Evolutionary conservation across 495 filamentous ascomycete genomes (phyloP).

Genomic region (Hypomontagnella submonticulosa): DNA sequence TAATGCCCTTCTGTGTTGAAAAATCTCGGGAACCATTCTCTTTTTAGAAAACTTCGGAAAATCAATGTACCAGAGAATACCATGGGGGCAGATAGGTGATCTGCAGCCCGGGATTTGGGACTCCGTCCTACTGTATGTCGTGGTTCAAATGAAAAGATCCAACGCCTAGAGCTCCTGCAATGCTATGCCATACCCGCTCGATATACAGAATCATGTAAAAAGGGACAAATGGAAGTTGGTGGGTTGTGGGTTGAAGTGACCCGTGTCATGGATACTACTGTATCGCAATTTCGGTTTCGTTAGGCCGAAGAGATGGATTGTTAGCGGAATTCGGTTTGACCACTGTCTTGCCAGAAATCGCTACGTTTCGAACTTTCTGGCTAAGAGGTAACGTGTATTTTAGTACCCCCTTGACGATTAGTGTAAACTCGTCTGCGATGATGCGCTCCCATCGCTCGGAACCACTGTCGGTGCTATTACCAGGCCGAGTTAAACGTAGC

Average conservation of each 20-base stretch:
- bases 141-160: conserved; percentile 37
- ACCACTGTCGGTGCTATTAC: conserved; percentile 89
- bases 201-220: conserved; percentile 49
- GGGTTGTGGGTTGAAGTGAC: conserved; percentile 40
- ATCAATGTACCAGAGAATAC: conserved; percentile 28
- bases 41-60: conserved; percentile 19
- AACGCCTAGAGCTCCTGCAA: conserved; percentile 49
- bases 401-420: conserved; percentile 88
- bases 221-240: conserved; percentile 44
- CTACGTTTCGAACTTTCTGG: conserved; percentile 67
- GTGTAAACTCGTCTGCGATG: conserved; percentile 87
- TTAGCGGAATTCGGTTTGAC: conserved; percentile 63
- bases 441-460: conserved; percentile 92
- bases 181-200: conserved; percentile 48
- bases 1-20: conserved; percentile 42
- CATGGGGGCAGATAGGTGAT: conserved; percentile 27
- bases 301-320: conserved; percentile 53
- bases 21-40: conserved; percentile 36
- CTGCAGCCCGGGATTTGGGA: conserved; percentile 8
- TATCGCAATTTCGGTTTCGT: conserved; percentile 45
- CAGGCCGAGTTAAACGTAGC: conserved; percentile 80
- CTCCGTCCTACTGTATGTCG: conserved; percentile 15
- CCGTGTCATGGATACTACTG: conserved; percentile 38
- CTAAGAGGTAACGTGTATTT: conserved; percentile 90
- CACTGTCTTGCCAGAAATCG: conserved; percentile 60